Percentiles rank a stretch among this genome's conserved stretches.
These are phyloP conservation scores for Cucurbita ficifolia DNA, from an alignment of 306 rosid species.

Conservation along the genomic window DNA sequence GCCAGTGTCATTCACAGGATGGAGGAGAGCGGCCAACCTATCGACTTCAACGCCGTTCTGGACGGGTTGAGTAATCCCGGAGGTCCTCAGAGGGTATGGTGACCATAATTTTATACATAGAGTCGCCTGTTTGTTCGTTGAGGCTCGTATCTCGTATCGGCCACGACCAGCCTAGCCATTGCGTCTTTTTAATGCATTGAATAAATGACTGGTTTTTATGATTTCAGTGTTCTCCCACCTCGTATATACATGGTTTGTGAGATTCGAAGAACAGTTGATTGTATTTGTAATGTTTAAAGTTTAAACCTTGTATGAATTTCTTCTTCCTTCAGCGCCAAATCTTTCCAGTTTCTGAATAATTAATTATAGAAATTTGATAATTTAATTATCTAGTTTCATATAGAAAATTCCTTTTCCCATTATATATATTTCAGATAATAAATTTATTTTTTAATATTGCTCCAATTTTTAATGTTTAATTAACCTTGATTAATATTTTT, in stretches of 20 bases:
- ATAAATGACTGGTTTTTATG: constrained; percentile 29
- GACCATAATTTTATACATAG: constrained; percentile 18
- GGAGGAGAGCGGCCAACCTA: constrained; percentile 90
- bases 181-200: constrained; percentile 93
- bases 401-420: not conserved
- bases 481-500: not conserved
- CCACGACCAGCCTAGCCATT: constrained; percentile 22
- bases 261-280: not conserved
- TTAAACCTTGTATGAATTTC: not conserved
- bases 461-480: not conserved
- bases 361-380: too few relatives aligned
- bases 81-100: constrained; percentile 77
- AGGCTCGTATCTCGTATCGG: constrained; percentile 10
- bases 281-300: not conserved
- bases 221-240: not conserved
- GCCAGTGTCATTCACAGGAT: constrained; percentile 78
- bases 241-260: constrained; percentile 9
- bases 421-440: not conserved
- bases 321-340: not conserved
- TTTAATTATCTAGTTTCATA: not conserved
- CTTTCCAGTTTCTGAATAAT: too few relatives aligned
- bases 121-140: constrained; percentile 9
- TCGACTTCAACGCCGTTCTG: constrained; percentile 74
- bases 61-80: constrained; percentile 53
- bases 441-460: too few relatives aligned